Conservation (phyloP, 129 eudicot genomes). For the Saposhnikovia divaricata region DNA sequence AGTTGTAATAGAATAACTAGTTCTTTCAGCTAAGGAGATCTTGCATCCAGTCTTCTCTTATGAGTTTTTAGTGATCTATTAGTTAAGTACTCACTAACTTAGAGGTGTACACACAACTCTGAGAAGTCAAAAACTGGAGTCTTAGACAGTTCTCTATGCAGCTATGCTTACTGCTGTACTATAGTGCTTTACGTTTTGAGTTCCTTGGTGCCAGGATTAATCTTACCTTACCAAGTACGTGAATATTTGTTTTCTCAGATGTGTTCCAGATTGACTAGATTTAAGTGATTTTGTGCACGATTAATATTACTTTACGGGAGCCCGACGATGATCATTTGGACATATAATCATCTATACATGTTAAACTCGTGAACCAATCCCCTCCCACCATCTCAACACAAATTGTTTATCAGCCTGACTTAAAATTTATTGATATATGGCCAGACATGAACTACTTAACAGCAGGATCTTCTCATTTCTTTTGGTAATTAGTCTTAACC, state of each 20-base stretch:
- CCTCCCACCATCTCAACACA: background rate
- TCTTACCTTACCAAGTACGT: background rate
- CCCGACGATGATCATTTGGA: background rate
- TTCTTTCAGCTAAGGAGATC: background rate
- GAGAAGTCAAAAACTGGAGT: background rate
- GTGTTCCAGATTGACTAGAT: background rate
- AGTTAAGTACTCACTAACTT: constrained; percentile 2
- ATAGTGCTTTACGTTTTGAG: background rate
- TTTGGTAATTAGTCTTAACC: background rate
- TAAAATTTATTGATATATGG: background rate
- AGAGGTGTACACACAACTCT: constrained; percentile 4
- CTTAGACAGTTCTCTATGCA: background rate
- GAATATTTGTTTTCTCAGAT: background rate
- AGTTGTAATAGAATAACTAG: constrained; percentile 26
- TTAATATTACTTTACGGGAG: background rate
- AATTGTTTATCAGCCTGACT: background rate
- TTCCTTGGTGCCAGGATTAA: constrained; percentile 7
- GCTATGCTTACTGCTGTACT: background rate
- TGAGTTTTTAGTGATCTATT: background rate
- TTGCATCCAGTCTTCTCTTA: background rate
- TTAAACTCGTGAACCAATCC: background rate
- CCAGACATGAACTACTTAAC: background rate
- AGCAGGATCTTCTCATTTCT: no score
- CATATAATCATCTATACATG: background rate
- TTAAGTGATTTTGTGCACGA: background rate